Conservation (phyloP, 2,329 filamentous ascomycete species). For the Karstenula rhodostoma region DNA sequence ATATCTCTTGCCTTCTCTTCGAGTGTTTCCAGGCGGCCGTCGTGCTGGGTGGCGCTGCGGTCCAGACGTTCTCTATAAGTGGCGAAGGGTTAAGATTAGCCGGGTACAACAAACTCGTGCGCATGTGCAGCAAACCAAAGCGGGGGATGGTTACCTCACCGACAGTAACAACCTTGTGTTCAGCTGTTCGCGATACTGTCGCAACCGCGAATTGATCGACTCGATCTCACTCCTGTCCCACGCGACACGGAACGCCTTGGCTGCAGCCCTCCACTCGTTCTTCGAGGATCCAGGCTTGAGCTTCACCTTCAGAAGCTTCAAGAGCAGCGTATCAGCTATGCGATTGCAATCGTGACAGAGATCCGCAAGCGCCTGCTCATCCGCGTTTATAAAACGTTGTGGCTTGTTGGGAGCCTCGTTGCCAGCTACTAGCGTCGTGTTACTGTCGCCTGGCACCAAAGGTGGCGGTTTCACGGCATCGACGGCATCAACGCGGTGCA, state of each 20-base stretch:
- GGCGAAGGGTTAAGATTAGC: neutral
- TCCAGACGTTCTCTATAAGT: slow-evolving; percentile 1
- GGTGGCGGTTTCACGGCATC: neutral
- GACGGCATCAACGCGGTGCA: slow-evolving; percentile 6
- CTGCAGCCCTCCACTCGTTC: slow-evolving; percentile 8
- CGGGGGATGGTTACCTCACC: slow-evolving; percentile 1
- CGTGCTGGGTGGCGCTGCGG: slow-evolving; percentile 5
- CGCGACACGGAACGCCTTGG: neutral
- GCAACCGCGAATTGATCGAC: neutral
- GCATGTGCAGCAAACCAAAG: neutral
- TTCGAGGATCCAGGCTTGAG: slow-evolving; percentile 1
- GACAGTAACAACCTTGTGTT: slow-evolving; percentile 1
- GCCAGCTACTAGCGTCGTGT: neutral
- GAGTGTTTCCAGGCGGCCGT: slow-evolving; percentile 7
- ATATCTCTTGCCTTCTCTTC: slow-evolving; percentile 1
- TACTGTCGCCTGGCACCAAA: neutral
- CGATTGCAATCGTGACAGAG: slow-evolving; percentile 4
- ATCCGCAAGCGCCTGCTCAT: slow-evolving; percentile 7
- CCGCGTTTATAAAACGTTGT: neutral
- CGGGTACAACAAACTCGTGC: neutral
- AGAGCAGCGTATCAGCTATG: slow-evolving; percentile 7
- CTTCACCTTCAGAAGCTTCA: slow-evolving; percentile 4
- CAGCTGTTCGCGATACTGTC: slow-evolving; percentile 7
- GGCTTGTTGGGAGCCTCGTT: neutral
- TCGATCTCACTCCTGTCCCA: slow-evolving; percentile 8